Evolutionary conservation across 1,284 basidiomycete species (phyloP).

Genomic region (Mixia osmundae): DNA sequence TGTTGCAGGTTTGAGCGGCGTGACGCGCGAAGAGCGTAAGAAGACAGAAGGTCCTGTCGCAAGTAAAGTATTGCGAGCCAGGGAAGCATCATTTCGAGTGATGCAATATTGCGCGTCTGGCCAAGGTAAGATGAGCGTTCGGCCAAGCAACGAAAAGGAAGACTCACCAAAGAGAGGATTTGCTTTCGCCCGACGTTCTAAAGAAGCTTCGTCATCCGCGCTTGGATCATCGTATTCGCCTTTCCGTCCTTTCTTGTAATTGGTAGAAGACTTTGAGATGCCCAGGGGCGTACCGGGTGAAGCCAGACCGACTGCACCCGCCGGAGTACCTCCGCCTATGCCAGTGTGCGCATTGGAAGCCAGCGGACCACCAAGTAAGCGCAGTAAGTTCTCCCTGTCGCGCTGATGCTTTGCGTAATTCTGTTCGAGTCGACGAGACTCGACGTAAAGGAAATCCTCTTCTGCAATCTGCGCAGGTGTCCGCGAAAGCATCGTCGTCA

Average conservation of each 20-base stretch:
- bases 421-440: slow-evolving; percentile 82
- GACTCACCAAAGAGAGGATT: background rate
- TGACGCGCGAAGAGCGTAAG: slow-evolving; percentile 59
- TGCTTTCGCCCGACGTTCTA: slow-evolving; percentile 1
- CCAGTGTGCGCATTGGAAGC: no score
- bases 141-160: no score
- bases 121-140: slow-evolving; percentile 6
- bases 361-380: slow-evolving; percentile 38
- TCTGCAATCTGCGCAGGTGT: slow-evolving; percentile 75
- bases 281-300: no score
- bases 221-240: slow-evolving; percentile 12
- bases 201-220: background rate
- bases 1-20: slow-evolving; percentile 46
- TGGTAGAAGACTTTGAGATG: no score
- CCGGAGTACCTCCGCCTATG: slow-evolving; percentile 11
- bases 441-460: slow-evolving; percentile 85
- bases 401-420: slow-evolving; percentile 66
- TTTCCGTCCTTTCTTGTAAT: slow-evolving; percentile 12
- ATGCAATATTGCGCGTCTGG: slow-evolving; percentile 52
- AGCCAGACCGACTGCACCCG: slow-evolving; percentile 9
- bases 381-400: slow-evolving; percentile 73
- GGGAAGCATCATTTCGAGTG: slow-evolving; percentile 33
- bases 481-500: slow-evolving; percentile 59
- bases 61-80: background rate
- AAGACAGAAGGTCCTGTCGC: slow-evolving; percentile 24